phyloP scores from a whole-genome alignment of 768 basidiomycete species.

The Rhizopogon salebrosus region DNA sequence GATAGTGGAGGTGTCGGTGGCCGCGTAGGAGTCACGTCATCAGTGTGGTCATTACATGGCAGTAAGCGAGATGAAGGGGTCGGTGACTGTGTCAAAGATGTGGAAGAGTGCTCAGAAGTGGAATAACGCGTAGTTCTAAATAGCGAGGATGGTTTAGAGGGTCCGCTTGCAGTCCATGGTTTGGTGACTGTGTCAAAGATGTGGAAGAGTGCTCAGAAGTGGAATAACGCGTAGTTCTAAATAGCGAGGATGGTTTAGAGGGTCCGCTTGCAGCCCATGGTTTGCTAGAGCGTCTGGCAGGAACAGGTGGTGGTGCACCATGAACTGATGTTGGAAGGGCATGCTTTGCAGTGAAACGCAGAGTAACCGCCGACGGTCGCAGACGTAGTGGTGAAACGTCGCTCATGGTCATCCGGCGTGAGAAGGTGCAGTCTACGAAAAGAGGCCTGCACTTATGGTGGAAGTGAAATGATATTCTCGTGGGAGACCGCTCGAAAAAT shows the following conservation, averaged over 20 bases:
- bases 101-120: not conserved
- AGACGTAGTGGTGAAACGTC: slow-evolving; percentile 31
- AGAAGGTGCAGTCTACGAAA: slow-evolving; percentile 22
- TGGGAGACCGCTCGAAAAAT: slow-evolving; percentile 33
- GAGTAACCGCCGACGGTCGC: slow-evolving; percentile 24
- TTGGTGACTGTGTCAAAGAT: slow-evolving; percentile 3
- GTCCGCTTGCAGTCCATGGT: slow-evolving; percentile 12
- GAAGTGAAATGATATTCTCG: slow-evolving; percentile 27
- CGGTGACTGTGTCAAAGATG: slow-evolving; percentile 3
- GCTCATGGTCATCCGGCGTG: slow-evolving; percentile 31
- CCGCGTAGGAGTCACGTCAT: slow-evolving; percentile 20
- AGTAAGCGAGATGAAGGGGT: slow-evolving; percentile 18
- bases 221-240: slow-evolving; percentile 2
- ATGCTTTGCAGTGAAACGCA: slow-evolving; percentile 21
- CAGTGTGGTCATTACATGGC: slow-evolving; percentile 16
- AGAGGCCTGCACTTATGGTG: slow-evolving; percentile 26
- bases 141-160: slow-evolving; percentile 11
- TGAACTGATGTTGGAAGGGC: slow-evolving; percentile 21
- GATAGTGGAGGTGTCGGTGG: slow-evolving; percentile 26
- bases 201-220: not conserved
- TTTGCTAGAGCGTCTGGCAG: slow-evolving; percentile 24
- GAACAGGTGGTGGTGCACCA: slow-evolving; percentile 22
- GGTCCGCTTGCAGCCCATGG: slow-evolving; percentile 15
- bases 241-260: slow-evolving; percentile 11
- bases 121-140: slow-evolving; percentile 2